These are phyloP conservation scores for Coemansia sp. DNA, from an alignment of 192 early-diverging fungal species.

Conservation along the genomic window DNA sequence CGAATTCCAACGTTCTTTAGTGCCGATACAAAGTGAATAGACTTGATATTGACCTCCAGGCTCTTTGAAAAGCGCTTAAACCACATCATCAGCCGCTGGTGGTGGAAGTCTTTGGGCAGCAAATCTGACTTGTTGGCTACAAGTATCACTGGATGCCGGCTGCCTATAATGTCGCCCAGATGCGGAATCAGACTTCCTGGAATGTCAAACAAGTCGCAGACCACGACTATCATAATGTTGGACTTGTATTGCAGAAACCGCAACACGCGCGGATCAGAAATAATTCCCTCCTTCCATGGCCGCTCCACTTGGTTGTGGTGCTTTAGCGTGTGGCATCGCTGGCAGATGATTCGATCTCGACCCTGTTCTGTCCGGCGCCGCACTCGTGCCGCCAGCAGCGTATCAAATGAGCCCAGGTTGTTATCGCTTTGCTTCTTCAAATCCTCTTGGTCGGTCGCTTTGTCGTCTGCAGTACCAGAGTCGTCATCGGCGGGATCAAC, in stretches of 20 bases:
- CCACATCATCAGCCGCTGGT: slow-evolving; percentile 57
- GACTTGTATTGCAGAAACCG: slow-evolving; percentile 57
- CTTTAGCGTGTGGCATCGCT: slow-evolving; percentile 64
- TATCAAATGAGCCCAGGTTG: slow-evolving; percentile 11
- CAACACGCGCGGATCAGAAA: slow-evolving; percentile 53
- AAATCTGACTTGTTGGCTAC: slow-evolving; percentile 74
- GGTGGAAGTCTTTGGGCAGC: slow-evolving; percentile 57
- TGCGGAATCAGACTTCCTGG: slow-evolving; percentile 59
- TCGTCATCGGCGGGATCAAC: not conserved
- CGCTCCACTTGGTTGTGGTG: slow-evolving; percentile 55
- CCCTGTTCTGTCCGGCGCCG: slow-evolving; percentile 45
- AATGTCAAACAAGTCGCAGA: slow-evolving; percentile 69
- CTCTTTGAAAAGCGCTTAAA: slow-evolving; percentile 50
- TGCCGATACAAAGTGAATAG: slow-evolving; percentile 59
- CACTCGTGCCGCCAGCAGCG: slow-evolving; percentile 18
- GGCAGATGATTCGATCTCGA: slow-evolving; percentile 56
- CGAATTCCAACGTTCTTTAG: slow-evolving; percentile 58
- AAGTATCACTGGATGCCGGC: slow-evolving; percentile 56
- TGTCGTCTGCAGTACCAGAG: not conserved
- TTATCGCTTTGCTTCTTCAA: not conserved
- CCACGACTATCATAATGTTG: slow-evolving; percentile 55
- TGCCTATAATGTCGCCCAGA: slow-evolving; percentile 55
- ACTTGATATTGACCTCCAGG: slow-evolving; percentile 39
- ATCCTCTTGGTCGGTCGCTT: not conserved
- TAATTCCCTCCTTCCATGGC: slow-evolving; percentile 54